Percentiles rank a stretch among this genome's conserved stretches.
Evolutionary conservation across 768 basidiomycete species (phyloP).

Genomic region (Kondoa malvinella): DNA sequence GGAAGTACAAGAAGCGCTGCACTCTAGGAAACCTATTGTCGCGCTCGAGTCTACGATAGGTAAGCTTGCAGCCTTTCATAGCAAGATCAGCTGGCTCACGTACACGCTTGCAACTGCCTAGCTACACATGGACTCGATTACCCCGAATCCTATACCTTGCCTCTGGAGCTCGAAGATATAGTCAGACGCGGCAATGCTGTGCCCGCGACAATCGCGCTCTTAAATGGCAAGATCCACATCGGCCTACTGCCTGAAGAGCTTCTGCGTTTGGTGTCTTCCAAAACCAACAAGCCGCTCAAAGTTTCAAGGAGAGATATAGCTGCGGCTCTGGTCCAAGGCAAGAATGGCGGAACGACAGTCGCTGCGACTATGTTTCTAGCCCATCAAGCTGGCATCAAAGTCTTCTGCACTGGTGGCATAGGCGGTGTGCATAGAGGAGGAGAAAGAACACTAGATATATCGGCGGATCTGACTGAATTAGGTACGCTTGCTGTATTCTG

Average conservation of each 20-base stretch:
- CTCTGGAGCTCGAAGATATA: slow-evolving; percentile 13
- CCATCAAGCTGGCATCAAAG: slow-evolving; percentile 68
- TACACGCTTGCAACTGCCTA: no score
- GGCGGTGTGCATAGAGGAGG: slow-evolving; percentile 72
- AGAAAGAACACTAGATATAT: slow-evolving; percentile 81
- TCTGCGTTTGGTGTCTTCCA: slow-evolving; percentile 42
- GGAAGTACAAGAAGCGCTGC: not conserved
- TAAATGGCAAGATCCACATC: slow-evolving; percentile 69
- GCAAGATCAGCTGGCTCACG: no score
- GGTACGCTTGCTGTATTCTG: not conserved
- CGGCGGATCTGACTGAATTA: slow-evolving; percentile 81
- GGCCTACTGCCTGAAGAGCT: slow-evolving; percentile 51
- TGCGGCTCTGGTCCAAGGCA: slow-evolving; percentile 29
- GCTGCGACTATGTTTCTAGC: slow-evolving; percentile 36
- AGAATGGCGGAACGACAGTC: slow-evolving; percentile 33
- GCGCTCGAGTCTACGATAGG: not conserved
- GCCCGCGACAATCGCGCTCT: slow-evolving; percentile 77
- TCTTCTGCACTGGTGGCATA: slow-evolving; percentile 81
- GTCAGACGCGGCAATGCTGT: slow-evolving; percentile 48
- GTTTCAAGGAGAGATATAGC: slow-evolving; percentile 66
- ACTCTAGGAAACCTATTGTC: slow-evolving; percentile 2
- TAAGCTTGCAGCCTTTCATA: no score
- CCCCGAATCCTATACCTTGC: slow-evolving; percentile 10
- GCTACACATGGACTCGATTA: slow-evolving; percentile 18
- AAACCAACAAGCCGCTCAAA: slow-evolving; percentile 36